Conservation (phyloP, 805 yeast genomes). For the Saccharomycopsis javanensis region DNA sequence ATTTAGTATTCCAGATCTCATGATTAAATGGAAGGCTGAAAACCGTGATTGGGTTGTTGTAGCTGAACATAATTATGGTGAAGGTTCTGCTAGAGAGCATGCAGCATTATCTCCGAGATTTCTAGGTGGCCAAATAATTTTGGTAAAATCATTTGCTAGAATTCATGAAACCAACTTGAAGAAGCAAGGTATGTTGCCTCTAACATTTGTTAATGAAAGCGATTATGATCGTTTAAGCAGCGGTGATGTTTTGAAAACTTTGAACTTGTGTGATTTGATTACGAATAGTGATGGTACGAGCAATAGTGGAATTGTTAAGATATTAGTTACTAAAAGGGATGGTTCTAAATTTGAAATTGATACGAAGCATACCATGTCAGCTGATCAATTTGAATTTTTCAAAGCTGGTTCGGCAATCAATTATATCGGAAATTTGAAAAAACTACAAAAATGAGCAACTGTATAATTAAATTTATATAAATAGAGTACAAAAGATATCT, state of each 20-base stretch:
- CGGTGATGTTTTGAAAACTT: slow-evolving; percentile 70
- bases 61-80: slow-evolving; percentile 98
- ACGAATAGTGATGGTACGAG: slow-evolving; percentile 51
- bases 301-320: slow-evolving; percentile 70
- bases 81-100: slow-evolving; percentile 98
- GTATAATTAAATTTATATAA: too few species aligned
- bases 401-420: slow-evolving; percentile 97
- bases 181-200: slow-evolving; percentile 95
- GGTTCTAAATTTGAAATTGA: slow-evolving; percentile 64
- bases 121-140: slow-evolving; percentile 80
- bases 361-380: slow-evolving; percentile 93
- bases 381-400: slow-evolving; percentile 92
- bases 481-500: background rate
- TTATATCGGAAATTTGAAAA: slow-evolving; percentile 60
- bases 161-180: slow-evolving; percentile 96
- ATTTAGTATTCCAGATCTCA: slow-evolving; percentile 85
- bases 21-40: slow-evolving; percentile 91
- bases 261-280: slow-evolving; percentile 66
- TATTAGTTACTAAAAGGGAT: slow-evolving; percentile 63
- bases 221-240: slow-evolving; percentile 78
- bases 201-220: slow-evolving; percentile 80
- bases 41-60: slow-evolving; percentile 84
- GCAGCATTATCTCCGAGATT: slow-evolving; percentile 95
- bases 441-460: slow-evolving; percentile 11
- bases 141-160: slow-evolving; percentile 94